Conservation (phyloP, 805 yeast genomes). For the Metschnikowia santaceciliae region DNA sequence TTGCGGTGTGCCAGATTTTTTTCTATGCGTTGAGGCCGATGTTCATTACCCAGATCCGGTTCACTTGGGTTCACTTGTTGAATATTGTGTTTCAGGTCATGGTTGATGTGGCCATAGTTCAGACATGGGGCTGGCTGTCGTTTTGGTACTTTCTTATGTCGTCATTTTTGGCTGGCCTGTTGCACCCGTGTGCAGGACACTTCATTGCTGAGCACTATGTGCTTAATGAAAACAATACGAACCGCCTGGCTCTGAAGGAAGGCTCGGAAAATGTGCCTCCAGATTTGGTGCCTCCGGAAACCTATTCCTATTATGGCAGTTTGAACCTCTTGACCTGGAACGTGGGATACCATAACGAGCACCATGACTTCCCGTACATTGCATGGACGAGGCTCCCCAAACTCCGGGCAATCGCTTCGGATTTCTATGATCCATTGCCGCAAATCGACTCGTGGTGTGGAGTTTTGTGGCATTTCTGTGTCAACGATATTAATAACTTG, state of each 20-base stretch:
- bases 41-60: slow-evolving; percentile 70
- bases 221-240: slow-evolving; percentile 51
- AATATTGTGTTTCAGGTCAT: slow-evolving; percentile 59
- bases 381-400: slow-evolving; percentile 82
- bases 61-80: slow-evolving; percentile 70
- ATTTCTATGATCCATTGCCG: slow-evolving; percentile 80
- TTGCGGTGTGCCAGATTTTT: slow-evolving; percentile 83
- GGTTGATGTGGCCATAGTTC: slow-evolving; percentile 57
- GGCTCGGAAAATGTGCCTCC: slow-evolving; percentile 26
- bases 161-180: slow-evolving; percentile 83
- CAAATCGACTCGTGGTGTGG: slow-evolving; percentile 73
- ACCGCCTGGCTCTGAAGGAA: slow-evolving; percentile 18
- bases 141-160: slow-evolving; percentile 65
- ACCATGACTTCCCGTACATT: slow-evolving; percentile 90
- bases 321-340: slow-evolving; percentile 81
- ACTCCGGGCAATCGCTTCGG: slow-evolving; percentile 64
- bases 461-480: slow-evolving; percentile 68
- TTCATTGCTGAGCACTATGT: slow-evolving; percentile 93
- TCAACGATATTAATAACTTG: slow-evolving; percentile 61
- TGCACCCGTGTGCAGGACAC: slow-evolving; percentile 94
- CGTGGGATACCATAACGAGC: slow-evolving; percentile 92
- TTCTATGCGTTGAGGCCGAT: slow-evolving; percentile 90
- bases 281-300: slow-evolving; percentile 58
- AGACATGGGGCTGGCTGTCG: slow-evolving; percentile 60
- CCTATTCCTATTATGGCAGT: slow-evolving; percentile 83